phyloP scores from a whole-genome alignment of 2,329 filamentous ascomycete genomes.

The Purpureocillium takamizusanense region DNA sequence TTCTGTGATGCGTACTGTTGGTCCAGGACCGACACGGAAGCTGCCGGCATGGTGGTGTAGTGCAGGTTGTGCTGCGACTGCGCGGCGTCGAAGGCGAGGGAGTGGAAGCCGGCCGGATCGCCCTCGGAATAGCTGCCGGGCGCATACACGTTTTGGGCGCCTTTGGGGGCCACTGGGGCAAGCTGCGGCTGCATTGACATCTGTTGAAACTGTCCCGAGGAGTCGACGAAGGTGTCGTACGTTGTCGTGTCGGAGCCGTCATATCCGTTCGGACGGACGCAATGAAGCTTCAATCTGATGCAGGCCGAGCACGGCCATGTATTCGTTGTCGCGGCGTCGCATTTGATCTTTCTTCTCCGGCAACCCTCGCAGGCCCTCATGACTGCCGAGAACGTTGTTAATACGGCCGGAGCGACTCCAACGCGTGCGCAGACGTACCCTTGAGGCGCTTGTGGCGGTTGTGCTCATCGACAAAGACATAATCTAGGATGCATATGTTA shows the following conservation, averaged over 20 bases:
- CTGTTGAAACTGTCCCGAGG: constrained; percentile 33
- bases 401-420: background rate
- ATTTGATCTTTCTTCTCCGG: constrained; percentile 92
- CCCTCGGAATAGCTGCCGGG: constrained; percentile 40
- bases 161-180: constrained; percentile 27
- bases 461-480: constrained; percentile 98
- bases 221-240: constrained; percentile 21
- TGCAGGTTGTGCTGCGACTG: constrained; percentile 38
- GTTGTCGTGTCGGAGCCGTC: constrained; percentile 35
- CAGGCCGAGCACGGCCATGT: constrained; percentile 96
- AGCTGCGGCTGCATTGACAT: constrained; percentile 41
- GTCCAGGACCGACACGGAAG: constrained; percentile 40
- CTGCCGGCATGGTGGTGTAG: constrained; percentile 43
- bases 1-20: constrained; percentile 38
- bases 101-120: constrained; percentile 33
- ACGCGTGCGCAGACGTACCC: constrained; percentile 44
- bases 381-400: constrained; percentile 45
- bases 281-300: constrained; percentile 83
- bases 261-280: constrained; percentile 76
- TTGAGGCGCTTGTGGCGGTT: constrained; percentile 96
- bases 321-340: constrained; percentile 93
- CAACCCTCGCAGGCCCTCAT: constrained; percentile 98
- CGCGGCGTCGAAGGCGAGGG: constrained; percentile 36
- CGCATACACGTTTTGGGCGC: constrained; percentile 35
- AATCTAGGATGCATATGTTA: constrained; percentile 51